phyloP scores from a whole-genome alignment of 108 stramenopile species.

The Chaetoceros tenuissimus region DNA sequence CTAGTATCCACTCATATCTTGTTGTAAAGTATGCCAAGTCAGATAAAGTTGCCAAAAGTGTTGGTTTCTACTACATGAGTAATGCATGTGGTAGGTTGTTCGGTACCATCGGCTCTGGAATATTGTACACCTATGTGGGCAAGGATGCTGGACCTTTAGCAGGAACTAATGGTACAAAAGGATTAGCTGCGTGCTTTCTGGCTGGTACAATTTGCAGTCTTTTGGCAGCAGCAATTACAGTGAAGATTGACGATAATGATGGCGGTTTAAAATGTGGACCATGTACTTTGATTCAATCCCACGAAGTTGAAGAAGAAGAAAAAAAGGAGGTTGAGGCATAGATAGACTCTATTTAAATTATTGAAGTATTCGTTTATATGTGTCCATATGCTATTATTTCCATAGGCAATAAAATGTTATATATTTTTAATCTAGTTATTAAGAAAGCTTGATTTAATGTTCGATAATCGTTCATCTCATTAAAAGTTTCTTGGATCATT shows the following conservation, averaged over 20 bases:
- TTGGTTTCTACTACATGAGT: constrained; percentile 95
- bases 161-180: constrained; percentile 61
- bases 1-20: constrained; percentile 86
- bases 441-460: too few relatives aligned
- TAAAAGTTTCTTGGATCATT: too few relatives aligned
- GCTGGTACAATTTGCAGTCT: constrained; percentile 73
- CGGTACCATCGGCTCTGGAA: constrained; percentile 84
- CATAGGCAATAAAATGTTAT: too few relatives aligned
- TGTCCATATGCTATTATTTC: too few relatives aligned
- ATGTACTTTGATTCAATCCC: constrained; percentile 6
- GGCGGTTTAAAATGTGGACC: constrained; percentile 67
- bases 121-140: constrained; percentile 83
- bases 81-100: constrained; percentile 88
- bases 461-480: too few relatives aligned
- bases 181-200: constrained; percentile 71
- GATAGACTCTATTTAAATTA: too few relatives aligned
- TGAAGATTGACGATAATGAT: constrained; percentile 64
- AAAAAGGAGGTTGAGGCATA: constrained; percentile 19
- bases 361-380: too few relatives aligned
- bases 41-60: constrained; percentile 86
- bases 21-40: constrained; percentile 89
- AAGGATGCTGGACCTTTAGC: constrained; percentile 47
- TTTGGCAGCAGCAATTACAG: constrained; percentile 65
- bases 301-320: not conserved
- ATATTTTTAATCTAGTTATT: too few relatives aligned